Base-by-base conservation (phyloP, 345 rosid species). In the Toxicodendron radicans region DNA sequence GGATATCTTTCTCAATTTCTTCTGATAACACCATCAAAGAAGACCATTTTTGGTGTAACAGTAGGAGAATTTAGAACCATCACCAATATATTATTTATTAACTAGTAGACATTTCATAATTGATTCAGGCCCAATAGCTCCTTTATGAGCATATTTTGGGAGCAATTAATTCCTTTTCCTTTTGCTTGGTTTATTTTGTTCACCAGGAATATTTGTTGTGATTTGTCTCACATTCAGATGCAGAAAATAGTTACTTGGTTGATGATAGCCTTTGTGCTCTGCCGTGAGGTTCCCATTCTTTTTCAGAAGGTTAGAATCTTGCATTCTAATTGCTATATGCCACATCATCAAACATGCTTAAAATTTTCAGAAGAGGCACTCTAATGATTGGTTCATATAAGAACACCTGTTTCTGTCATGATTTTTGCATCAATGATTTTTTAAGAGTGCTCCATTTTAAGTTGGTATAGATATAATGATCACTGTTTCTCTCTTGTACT, bases 181-280 rank as follows among this genome's bases (percentile, higher is more conserved):
- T 58, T 76, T 73, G 62, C 35, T 56, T 65, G 77, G 70, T 66
- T 54, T 69, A 53, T 62, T 75, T 72, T 70, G 51, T 80, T 82
- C 75, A 52, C 58, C 89, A 93, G 98, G 92, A 79, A 58, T 30
- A 46, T 35, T 46, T 95, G 94, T 85, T 90, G 98, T 79, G 82
- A 79, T 79, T 74, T 95, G 33, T 83, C 83, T 76, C 67, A 75
- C 7, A 70, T 90, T 81, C 86, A 84, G 73, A 77, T 88, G 49
- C 76, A 81, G 61, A 84, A 84, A 73, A 75, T 85, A 78, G 87
- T 83, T n/a, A 80, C 86, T 59, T 91, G 90, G 90, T 79, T 95
- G 85, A 86, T 57, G 83, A 73, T 88, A 62, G 96, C 99, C 75
- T 95, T 91, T 85, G 86, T 91, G 52, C 93, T 85, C 70, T 83